phyloP scores from a whole-genome alignment of 805 yeast species.

The Blastobotrys attinorum region DNA sequence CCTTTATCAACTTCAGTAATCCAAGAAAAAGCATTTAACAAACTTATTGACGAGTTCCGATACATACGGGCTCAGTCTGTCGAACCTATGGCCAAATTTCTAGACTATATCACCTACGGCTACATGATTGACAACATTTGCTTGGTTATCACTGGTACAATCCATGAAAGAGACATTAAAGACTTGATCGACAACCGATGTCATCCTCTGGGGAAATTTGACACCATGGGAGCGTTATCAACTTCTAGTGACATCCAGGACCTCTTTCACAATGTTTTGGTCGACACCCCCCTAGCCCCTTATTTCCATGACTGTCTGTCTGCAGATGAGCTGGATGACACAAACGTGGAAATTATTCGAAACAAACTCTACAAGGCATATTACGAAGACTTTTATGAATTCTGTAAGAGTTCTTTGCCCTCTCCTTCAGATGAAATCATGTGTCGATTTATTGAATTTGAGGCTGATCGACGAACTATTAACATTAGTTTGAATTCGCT shows the following conservation, averaged over 20 bases:
- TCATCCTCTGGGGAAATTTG: slow-evolving; percentile 98
- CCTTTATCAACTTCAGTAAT: slow-evolving; percentile 82
- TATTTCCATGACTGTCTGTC: slow-evolving; percentile 85
- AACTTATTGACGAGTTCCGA: slow-evolving; percentile 74
- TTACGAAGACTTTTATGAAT: slow-evolving; percentile 74
- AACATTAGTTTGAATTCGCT: slow-evolving; percentile 88
- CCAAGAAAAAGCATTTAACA: slow-evolving; percentile 67
- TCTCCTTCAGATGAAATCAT: slow-evolving; percentile 77
- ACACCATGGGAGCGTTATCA: slow-evolving; percentile 87
- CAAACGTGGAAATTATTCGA: slow-evolving; percentile 90
- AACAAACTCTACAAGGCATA: slow-evolving; percentile 89
- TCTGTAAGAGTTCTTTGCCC: slow-evolving; percentile 56
- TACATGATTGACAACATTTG: slow-evolving; percentile 98
- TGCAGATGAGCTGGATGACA: slow-evolving; percentile 81
- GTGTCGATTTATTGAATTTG: slow-evolving; percentile 72
- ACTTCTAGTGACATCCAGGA: slow-evolving; percentile 93
- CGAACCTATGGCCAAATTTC: slow-evolving; percentile 68
- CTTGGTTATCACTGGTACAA: slow-evolving; percentile 91
- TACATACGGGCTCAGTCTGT: slow-evolving; percentile 79
- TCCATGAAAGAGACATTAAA: slow-evolving; percentile 81
- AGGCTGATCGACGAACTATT: slow-evolving; percentile 91
- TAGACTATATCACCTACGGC: slow-evolving; percentile 91
- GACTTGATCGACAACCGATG: slow-evolving; percentile 82
- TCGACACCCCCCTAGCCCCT: slow-evolving; percentile 97
- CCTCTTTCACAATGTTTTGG: slow-evolving; percentile 83